A percentile compares a stretch with the other conserved stretches of the same genome.
Conservation (phyloP, 768 basidiomycete species). For the Podaxis sp. region DNA sequence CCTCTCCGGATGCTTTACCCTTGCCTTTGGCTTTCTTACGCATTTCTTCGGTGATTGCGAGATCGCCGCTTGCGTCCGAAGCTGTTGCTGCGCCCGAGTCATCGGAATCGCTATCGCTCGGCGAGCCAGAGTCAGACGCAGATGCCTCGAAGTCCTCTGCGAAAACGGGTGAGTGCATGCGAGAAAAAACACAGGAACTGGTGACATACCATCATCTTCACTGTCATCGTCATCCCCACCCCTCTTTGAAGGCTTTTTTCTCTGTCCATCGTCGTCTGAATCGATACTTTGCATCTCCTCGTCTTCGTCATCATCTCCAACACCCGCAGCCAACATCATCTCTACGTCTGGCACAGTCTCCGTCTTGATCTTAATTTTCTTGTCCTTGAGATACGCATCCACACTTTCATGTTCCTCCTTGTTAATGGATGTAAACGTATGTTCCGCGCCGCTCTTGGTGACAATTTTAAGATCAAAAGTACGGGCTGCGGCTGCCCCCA, state of each 20-base stretch:
- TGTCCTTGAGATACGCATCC: constrained; percentile 81
- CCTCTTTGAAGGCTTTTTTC: constrained; percentile 38
- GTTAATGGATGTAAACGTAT: constrained; percentile 89
- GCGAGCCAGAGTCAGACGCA: constrained; percentile 84
- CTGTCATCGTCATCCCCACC: constrained; percentile 75
- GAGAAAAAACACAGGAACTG: neutral
- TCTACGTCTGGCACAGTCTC: constrained; percentile 92
- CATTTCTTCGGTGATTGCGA: constrained; percentile 48
- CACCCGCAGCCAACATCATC: constrained; percentile 63
- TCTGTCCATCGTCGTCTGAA: constrained; percentile 68
- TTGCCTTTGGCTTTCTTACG: constrained; percentile 48
- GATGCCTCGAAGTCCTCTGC: constrained; percentile 91
- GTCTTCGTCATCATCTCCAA: constrained; percentile 64
- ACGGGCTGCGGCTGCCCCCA: constrained; percentile 78
- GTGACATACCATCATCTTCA: constrained; percentile 58
- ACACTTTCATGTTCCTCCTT: constrained; percentile 93
- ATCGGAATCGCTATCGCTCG: constrained; percentile 69
- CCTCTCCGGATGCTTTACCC: constrained; percentile 37
- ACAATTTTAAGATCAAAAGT: constrained; percentile 94
- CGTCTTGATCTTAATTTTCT: constrained; percentile 93
- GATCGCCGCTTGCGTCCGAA: constrained; percentile 82
- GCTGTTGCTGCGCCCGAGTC: constrained; percentile 73
- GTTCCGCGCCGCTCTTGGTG: constrained; percentile 79
- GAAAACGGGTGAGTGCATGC: constrained; percentile 11
- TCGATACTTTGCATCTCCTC: constrained; percentile 83